Evolutionary conservation across 495 filamentous ascomycete genomes (phyloP).

Genomic region (Penicillium arizonense): DNA sequence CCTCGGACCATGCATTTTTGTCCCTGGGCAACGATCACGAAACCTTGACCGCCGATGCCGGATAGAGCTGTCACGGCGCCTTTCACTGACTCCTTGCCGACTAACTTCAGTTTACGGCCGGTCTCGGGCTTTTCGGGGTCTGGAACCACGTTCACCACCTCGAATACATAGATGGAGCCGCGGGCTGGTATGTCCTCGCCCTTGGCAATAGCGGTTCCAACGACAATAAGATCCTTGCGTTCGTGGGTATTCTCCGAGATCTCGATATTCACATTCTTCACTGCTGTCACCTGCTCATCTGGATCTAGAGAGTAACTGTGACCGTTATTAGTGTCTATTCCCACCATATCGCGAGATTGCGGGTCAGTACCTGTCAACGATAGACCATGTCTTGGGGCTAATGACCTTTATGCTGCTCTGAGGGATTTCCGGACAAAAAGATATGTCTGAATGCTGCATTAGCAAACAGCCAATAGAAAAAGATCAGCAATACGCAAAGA

Average conservation of each 20-base stretch:
- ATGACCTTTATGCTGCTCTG: slow-evolving; percentile 71
- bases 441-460: slow-evolving; percentile 33
- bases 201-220: slow-evolving; percentile 78
- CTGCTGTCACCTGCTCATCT: slow-evolving; percentile 72
- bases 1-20: slow-evolving; percentile 97
- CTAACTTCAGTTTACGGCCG: slow-evolving; percentile 76
- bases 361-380: slow-evolving; percentile 64
- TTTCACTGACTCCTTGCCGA: slow-evolving; percentile 86
- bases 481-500: neutral
- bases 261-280: slow-evolving; percentile 83
- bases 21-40: slow-evolving; percentile 87
- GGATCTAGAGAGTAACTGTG: slow-evolving; percentile 56
- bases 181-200: slow-evolving; percentile 86
- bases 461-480: slow-evolving; percentile 9
- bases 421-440: slow-evolving; percentile 66
- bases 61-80: slow-evolving; percentile 90
- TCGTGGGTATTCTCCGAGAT: slow-evolving; percentile 87
- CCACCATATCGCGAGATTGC: neutral
- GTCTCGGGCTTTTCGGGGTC: slow-evolving; percentile 84
- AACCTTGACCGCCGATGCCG: slow-evolving; percentile 85
- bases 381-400: slow-evolving; percentile 68
- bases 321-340: neutral
- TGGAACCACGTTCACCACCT: slow-evolving; percentile 86
- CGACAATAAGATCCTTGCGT: slow-evolving; percentile 72
- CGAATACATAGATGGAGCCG: slow-evolving; percentile 89